These are phyloP conservation scores for Cetraspora pellucida DNA, from an alignment of 192 early-diverging fungal genomes.

Conservation along the genomic window DNA sequence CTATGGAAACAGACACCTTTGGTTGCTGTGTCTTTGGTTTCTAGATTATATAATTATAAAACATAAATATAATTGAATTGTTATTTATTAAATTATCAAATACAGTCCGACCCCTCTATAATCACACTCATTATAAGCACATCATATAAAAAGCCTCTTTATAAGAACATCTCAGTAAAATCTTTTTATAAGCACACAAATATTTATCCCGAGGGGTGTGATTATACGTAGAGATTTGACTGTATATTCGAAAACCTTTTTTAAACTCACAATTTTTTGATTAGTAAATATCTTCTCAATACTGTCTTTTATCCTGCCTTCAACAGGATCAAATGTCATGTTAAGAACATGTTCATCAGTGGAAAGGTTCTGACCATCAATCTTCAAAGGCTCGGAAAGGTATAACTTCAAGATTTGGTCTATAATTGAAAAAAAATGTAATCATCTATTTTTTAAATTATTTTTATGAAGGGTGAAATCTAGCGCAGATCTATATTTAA, in stretches of 20 bases:
- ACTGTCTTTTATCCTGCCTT: background rate
- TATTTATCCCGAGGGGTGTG: too few relatives aligned
- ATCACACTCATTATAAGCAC: too few relatives aligned
- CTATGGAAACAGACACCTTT: background rate
- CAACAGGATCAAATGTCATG: background rate
- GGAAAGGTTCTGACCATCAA: background rate
- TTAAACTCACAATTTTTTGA: background rate
- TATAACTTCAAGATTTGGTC: slow-evolving; percentile 5
- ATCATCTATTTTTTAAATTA: background rate
- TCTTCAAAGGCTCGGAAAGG: slow-evolving; percentile 3
- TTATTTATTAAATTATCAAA: background rate
- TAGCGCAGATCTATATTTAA: too few relatives aligned
- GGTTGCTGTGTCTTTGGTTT: background rate
- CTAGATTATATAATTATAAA: background rate
- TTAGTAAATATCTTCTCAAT: background rate
- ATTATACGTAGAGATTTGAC: too few relatives aligned
- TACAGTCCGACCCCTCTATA: too few relatives aligned
- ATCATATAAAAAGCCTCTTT: too few relatives aligned
- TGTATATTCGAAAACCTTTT: background rate
- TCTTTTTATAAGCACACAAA: too few relatives aligned
- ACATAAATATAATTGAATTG: background rate
- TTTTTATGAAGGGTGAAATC: too few relatives aligned
- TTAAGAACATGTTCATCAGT: background rate
- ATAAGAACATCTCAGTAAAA: too few relatives aligned
- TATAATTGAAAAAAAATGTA: background rate